Evolutionary conservation across 805 yeast genomes (phyloP).

Genomic region (Millerago galiae): DNA sequence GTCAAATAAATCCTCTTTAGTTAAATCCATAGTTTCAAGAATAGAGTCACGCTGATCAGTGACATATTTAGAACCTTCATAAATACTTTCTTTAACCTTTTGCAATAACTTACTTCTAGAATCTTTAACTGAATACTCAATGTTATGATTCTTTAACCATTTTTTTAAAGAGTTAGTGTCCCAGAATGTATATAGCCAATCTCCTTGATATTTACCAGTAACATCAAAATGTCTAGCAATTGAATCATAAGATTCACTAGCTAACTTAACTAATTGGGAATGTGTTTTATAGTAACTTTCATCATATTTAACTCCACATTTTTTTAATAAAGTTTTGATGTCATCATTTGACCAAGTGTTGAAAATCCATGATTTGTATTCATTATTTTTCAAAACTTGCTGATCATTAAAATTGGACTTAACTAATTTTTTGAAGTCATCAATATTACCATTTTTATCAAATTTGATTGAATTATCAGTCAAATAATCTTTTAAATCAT

Average conservation of each 20-base stretch:
- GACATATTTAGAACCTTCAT: conserved; percentile 33
- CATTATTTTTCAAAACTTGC: neutral
- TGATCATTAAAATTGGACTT: conserved; percentile 22
- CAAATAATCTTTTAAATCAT: conserved; percentile 29
- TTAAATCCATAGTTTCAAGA: conserved; percentile 34
- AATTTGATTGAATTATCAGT: conserved; percentile 24
- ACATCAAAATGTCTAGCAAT: conserved; percentile 31
- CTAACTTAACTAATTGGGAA: conserved; percentile 36
- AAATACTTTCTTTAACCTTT: conserved; percentile 39
- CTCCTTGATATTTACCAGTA: conserved; percentile 43
- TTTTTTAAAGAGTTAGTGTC: conserved; percentile 37
- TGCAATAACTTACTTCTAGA: conserved; percentile 40
- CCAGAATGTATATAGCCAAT: conserved; percentile 51
- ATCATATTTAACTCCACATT: conserved; percentile 26
- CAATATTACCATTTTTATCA: conserved; percentile 17
- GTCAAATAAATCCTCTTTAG: conserved; percentile 31
- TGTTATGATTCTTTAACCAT: conserved; percentile 43
- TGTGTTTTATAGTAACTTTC: conserved; percentile 21
- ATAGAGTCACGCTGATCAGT: conserved; percentile 33
- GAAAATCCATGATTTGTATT: conserved; percentile 35
- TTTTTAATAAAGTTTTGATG: conserved; percentile 28
- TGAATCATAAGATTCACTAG: conserved; percentile 34
- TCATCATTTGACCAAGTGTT: conserved; percentile 36
- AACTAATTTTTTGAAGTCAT: conserved; percentile 25
- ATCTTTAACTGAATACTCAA: conserved; percentile 31